Evolutionary conservation across 495 filamentous ascomycete species (phyloP).

Genomic region (Tuber melanosporum): DNA sequence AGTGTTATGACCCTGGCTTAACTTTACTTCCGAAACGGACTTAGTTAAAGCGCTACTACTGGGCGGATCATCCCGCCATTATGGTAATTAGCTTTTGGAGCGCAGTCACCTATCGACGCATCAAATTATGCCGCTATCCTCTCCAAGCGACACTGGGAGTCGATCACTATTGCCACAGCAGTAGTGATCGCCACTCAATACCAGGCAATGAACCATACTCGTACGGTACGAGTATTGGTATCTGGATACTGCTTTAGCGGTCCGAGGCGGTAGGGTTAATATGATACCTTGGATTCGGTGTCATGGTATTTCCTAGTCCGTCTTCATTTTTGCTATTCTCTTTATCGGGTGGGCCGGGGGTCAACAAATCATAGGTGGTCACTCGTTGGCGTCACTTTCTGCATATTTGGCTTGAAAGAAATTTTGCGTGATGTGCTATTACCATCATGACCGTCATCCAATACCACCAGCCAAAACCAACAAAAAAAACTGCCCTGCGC

Average conservation of each 20-base stretch:
- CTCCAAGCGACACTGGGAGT: background rate
- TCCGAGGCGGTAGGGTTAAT: background rate
- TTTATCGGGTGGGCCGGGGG: background rate
- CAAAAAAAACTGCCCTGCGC: background rate
- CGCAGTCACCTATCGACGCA: background rate
- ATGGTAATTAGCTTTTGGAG: background rate
- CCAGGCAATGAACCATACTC: background rate
- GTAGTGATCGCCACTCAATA: background rate
- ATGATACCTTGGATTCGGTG: background rate
- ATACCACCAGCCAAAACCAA: background rate
- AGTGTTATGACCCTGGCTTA: background rate
- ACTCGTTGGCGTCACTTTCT: background rate
- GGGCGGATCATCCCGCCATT: background rate
- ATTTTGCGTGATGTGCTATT: background rate
- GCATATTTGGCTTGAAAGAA: background rate
- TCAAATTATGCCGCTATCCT: background rate
- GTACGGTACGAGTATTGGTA: no score
- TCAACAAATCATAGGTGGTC: background rate
- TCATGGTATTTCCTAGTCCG: background rate
- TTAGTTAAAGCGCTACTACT: background rate
- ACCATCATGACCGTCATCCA: background rate
- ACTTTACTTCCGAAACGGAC: background rate
- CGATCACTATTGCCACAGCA: background rate
- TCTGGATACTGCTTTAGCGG: background rate
- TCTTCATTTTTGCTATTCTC: background rate